phyloP scores from a whole-genome alignment of 148 eudicot genomes.

The Nyssa sinensis region DNA sequence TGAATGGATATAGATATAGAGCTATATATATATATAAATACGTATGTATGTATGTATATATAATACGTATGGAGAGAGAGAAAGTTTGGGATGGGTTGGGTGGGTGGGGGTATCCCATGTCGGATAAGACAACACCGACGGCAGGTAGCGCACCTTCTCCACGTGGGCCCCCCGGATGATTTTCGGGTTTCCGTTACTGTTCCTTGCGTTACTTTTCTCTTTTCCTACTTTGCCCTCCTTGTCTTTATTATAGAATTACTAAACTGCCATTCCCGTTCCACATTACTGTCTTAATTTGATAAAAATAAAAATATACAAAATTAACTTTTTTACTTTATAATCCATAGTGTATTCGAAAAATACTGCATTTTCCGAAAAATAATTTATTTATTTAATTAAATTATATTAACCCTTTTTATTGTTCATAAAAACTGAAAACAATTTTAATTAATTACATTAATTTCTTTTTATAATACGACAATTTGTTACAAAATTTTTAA shows the following conservation, averaged over 20 bases:
- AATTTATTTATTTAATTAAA: too few relatives aligned
- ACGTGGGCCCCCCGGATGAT: background rate
- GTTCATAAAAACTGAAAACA: too few relatives aligned
- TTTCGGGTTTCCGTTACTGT: conserved; percentile 14
- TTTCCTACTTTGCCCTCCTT: background rate
- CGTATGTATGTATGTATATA: too few relatives aligned
- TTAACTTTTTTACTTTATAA: too few relatives aligned
- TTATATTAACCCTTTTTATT: too few relatives aligned
- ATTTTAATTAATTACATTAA: too few relatives aligned
- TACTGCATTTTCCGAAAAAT: too few relatives aligned
- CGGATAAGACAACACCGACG: conserved; percentile 14
- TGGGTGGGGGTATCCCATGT: background rate
- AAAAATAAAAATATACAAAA: background rate
- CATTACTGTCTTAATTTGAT: too few relatives aligned
- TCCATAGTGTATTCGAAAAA: too few relatives aligned
- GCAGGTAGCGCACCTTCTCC: background rate
- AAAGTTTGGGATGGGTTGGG: background rate
- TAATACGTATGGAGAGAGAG: background rate
- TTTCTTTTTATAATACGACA: too few relatives aligned
- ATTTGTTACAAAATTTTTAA: too few relatives aligned
- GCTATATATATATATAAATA: background rate
- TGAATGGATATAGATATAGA: background rate
- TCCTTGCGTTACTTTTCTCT: background rate
- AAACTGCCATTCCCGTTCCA: too few relatives aligned
- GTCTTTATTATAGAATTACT: background rate